These are phyloP conservation scores for Pseudogymnoascus sp. DNA, from an alignment of 2,329 filamentous ascomycete species.

Conservation along the genomic window DNA sequence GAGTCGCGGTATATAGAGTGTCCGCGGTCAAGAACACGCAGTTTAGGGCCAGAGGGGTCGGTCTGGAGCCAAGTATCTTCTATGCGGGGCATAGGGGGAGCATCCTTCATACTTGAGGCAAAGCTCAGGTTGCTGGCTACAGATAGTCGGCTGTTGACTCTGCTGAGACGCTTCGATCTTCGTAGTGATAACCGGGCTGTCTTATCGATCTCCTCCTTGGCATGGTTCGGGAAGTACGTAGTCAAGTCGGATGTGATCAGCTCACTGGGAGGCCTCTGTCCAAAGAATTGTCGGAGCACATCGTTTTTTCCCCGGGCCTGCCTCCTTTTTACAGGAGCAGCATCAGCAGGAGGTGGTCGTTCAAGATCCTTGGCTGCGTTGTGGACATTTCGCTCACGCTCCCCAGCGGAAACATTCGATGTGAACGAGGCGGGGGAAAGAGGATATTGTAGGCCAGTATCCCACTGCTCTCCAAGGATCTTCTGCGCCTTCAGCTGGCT, in stretches of 20 bases:
- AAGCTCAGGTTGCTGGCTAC: conserved; percentile 91
- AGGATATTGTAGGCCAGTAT: conserved; percentile 72
- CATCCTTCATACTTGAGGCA: conserved; percentile 85
- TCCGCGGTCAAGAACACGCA: conserved; percentile 41
- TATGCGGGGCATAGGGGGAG: conserved; percentile 90
- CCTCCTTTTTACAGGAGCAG: conserved; percentile 33
- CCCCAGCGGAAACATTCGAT: conserved; percentile 36
- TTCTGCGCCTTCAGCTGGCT: conserved; percentile 86
- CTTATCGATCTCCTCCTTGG: conserved; percentile 88
- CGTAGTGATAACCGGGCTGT: conserved; percentile 90
- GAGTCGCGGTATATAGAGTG: conserved; percentile 74
- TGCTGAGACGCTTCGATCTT: conserved; percentile 83
- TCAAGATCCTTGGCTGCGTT: conserved; percentile 54
- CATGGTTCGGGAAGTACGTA: conserved; percentile 94
- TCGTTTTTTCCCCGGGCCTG: conserved; percentile 44
- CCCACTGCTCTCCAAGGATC: conserved; percentile 80
- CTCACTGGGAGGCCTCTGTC: conserved; percentile 88
- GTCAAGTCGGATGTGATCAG: conserved; percentile 94
- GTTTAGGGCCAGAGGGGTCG: conserved; percentile 47
- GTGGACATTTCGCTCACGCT: conserved; percentile 62
- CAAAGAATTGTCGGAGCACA: conserved; percentile 76
- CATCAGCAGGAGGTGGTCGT: conserved; percentile 41
- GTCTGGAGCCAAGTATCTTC: conserved; percentile 83
- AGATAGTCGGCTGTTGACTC: conserved; percentile 86
- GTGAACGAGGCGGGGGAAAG: conserved; percentile 73